Evolutionary conservation across 441 rosid genomes (phyloP).

Genomic region (Pelargonium australe): DNA sequence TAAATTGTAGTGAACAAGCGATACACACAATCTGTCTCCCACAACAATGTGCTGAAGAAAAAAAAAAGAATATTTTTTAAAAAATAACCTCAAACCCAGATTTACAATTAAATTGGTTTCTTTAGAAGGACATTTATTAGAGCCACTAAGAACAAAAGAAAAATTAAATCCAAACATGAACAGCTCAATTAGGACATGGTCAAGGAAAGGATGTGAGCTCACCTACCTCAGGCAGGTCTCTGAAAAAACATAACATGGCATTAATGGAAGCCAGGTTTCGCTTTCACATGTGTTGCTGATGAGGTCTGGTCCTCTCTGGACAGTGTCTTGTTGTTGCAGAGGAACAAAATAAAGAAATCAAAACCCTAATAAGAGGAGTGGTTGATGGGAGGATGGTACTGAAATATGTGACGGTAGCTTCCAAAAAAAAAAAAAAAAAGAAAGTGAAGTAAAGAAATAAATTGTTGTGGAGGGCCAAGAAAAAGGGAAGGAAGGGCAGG

Average conservation of each 20-base stretch:
- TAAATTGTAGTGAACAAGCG: too few relatives aligned
- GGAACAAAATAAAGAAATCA: not conserved
- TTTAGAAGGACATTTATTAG: not conserved
- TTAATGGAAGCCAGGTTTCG: constrained; percentile 22
- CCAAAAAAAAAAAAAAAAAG: constrained; percentile 16
- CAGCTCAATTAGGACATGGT: constrained; percentile 7
- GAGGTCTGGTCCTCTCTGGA: constrained; percentile 12
- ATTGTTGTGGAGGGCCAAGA: not conserved
- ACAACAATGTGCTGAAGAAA: constrained; percentile 8
- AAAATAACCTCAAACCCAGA: constrained; percentile 16
- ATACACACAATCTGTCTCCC: not conserved
- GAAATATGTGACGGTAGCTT: constrained; percentile 12
- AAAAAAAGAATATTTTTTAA: too few relatives aligned
- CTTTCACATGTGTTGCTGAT: constrained; percentile 25
- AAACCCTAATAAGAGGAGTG: constrained; percentile 4
- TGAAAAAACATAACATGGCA: constrained; percentile 21
- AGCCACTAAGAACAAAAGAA: too few relatives aligned
- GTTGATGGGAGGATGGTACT: not conserved
- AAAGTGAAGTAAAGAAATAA: not conserved
- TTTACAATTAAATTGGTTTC: too few relatives aligned
- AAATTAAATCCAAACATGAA: constrained; percentile 16
- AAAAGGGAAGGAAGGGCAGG: constrained; percentile 20
- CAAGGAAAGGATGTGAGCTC: constrained; percentile 6
- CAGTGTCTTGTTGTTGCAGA: constrained; percentile 18
- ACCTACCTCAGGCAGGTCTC: constrained; percentile 8